Evolutionary conservation across 495 filamentous ascomycete species (phyloP).

Genomic region (Penicillium paradoxum): DNA sequence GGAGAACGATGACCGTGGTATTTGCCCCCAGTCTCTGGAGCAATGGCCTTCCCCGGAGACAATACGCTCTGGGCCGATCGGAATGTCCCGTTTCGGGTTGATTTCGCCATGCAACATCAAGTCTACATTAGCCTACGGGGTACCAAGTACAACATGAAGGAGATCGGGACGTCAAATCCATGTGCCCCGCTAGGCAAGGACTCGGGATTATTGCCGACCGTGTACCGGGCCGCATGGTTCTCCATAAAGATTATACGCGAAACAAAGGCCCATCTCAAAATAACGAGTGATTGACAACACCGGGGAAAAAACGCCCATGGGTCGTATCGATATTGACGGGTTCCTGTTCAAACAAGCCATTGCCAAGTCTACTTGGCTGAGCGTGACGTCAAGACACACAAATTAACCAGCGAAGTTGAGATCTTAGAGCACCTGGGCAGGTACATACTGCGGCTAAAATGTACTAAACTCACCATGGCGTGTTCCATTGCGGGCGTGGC

Average conservation of each 20-base stretch:
- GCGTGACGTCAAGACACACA: constrained; percentile 1
- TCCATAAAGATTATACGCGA: constrained; percentile 8
- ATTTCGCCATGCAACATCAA: constrained; percentile 16
- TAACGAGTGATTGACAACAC: not conserved
- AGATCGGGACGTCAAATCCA: constrained; percentile 3
- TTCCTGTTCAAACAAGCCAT: not conserved
- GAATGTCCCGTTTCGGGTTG: constrained; percentile 19
- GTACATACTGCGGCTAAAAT: not conserved
- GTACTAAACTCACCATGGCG: constrained; percentile 2
- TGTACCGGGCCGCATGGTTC: constrained; percentile 17
- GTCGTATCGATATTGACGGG: not conserved
- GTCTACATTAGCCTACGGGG: not conserved
- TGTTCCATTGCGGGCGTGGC: constrained; percentile 26
- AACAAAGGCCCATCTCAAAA: too few species aligned
- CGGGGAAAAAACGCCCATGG: not conserved
- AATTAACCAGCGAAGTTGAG: not conserved
- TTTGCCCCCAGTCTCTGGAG: not conserved
- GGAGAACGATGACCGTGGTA: constrained; percentile 1
- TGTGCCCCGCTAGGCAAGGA: constrained; percentile 24
- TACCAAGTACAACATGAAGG: not conserved
- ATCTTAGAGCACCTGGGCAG: constrained; percentile 3
- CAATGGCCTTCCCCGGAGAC: not conserved
- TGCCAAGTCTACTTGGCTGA: not conserved
- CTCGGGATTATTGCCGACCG: constrained; percentile 1
- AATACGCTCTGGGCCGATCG: constrained; percentile 2